phyloP scores from a whole-genome alignment of 1,284 basidiomycete species.

The Pseudozyma pruni region DNA sequence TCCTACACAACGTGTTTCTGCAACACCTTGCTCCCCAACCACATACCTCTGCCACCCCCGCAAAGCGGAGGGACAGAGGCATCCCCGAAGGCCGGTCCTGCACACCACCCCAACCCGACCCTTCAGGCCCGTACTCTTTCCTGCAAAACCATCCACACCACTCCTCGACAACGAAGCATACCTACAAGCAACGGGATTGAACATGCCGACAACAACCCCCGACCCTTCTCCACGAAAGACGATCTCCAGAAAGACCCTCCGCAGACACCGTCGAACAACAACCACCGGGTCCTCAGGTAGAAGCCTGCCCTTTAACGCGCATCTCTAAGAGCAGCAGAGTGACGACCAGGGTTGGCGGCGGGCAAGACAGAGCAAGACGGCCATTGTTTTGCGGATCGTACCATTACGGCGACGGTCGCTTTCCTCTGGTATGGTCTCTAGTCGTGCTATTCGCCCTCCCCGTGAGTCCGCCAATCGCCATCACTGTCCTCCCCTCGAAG shows the following conservation, averaged over 20 bases:
- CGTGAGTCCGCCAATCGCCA: not conserved
- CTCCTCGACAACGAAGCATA: conserved; percentile 17
- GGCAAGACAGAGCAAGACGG: conserved; percentile 22
- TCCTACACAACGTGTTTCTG: too few relatives aligned
- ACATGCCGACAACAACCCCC: conserved; percentile 23
- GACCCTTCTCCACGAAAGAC: not conserved
- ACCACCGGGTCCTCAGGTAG: not conserved
- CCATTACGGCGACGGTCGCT: conserved; percentile 53
- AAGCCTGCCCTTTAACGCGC: conserved; percentile 8
- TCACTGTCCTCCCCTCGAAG: not conserved
- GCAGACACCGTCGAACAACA: conserved; percentile 15
- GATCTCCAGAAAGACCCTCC: conserved; percentile 28
- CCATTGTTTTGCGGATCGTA: conserved; percentile 23
- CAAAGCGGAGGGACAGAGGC: too few relatives aligned
- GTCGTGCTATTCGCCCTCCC: conserved; percentile 5
- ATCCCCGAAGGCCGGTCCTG: conserved; percentile 25
- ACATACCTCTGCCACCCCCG: too few relatives aligned
- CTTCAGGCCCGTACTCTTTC: conserved; percentile 8
- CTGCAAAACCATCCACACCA: conserved; percentile 15
- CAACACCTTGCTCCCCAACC: not conserved
- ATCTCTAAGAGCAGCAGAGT: not conserved
- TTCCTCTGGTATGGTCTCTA: conserved; percentile 48
- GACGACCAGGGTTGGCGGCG: not conserved
- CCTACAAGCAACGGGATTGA: not conserved
- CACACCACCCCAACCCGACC: not conserved